Percentiles rank a stretch among this genome's conserved stretches.
Evolutionary conservation across 345 rosid species (phyloP).

Genomic region (Geranium rotundifolium): DNA sequence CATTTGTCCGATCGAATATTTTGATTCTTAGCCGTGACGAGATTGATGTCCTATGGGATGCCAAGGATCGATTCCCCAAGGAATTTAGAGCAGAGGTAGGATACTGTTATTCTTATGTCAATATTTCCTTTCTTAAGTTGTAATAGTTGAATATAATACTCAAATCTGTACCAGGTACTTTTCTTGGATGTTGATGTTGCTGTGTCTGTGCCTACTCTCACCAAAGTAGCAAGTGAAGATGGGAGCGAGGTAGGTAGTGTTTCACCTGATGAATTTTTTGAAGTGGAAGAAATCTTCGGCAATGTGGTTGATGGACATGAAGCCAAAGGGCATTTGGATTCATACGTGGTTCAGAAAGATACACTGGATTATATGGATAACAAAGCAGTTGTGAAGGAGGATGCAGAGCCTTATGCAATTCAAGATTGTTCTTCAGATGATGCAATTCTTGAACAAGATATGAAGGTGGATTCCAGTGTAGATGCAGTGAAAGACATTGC

Average conservation of each 20-base stretch:
- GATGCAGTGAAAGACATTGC: constrained; percentile 85
- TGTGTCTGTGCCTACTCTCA: constrained; percentile 51
- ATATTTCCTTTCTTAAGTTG: constrained; percentile 22
- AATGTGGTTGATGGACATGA: constrained; percentile 54
- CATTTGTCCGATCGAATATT: constrained; percentile 71
- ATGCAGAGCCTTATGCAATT: constrained; percentile 51
- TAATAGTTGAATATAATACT: constrained; percentile 58
- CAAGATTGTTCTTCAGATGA: constrained; percentile 70
- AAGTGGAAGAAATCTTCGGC: constrained; percentile 93
- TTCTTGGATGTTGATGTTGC: constrained; percentile 67
- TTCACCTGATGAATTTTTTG: constrained; percentile 94
- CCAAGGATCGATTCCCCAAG: constrained; percentile 60
- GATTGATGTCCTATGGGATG: constrained; percentile 78
- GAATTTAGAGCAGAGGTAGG: constrained; percentile 93
- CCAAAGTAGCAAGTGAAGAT: constrained; percentile 49
- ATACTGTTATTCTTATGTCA: constrained; percentile 18
- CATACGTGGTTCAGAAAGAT: constrained; percentile 23
- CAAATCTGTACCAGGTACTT: constrained; percentile 75
- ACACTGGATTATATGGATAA: constrained; percentile 26
- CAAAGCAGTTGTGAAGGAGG: constrained; percentile 61
- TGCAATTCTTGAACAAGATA: constrained; percentile 37
- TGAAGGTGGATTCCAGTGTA: constrained; percentile 28
- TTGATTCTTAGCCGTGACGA: constrained; percentile 69
- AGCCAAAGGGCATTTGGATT: constrained; percentile 33
- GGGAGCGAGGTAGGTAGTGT: constrained; percentile 46